Evolutionary conservation across 306 rosid genomes (phyloP).

Genomic region (Dalbergia oliveri): DNA sequence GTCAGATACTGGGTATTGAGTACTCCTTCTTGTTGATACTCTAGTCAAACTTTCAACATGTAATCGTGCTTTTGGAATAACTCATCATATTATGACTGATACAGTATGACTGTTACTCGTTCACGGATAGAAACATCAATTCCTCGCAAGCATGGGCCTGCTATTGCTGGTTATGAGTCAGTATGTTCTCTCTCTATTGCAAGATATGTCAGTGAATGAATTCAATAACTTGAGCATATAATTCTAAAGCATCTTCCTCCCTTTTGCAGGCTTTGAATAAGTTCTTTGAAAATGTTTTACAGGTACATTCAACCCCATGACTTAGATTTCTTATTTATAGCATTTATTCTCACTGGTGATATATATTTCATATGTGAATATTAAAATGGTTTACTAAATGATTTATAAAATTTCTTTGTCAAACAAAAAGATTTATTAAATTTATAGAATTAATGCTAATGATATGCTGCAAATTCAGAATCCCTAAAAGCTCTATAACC

Average conservation of each 20-base stretch:
- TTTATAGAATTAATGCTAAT: conserved; percentile 27
- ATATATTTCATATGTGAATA: conserved; percentile 28
- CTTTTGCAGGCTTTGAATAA: conserved; percentile 83
- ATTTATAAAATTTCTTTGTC: conserved; percentile 26
- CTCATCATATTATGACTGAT: conserved; percentile 42
- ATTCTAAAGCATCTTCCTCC: conserved; percentile 45
- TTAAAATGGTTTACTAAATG: conserved; percentile 16
- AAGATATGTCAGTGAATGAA: conserved; percentile 39
- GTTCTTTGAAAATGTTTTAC: conserved; percentile 89
- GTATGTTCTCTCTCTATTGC: conserved; percentile 56
- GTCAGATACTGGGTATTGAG: conserved; percentile 10
- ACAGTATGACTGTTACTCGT: conserved; percentile 89
- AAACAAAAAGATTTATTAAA: conserved; percentile 15
- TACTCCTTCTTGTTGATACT: background rate
- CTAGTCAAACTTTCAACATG: conserved; percentile 21
- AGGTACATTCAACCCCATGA: conserved; percentile 58
- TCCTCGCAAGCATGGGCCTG: conserved; percentile 98
- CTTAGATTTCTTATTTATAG: conserved; percentile 37
- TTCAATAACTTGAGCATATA: conserved; percentile 18
- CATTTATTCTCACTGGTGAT: conserved; percentile 28
- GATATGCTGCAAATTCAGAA: conserved; percentile 27
- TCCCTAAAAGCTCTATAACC: conserved; percentile 18
- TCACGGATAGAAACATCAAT: conserved; percentile 92
- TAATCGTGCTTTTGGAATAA: conserved; percentile 20
- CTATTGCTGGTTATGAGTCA: conserved; percentile 91